Base-by-base conservation (phyloP, 1,139 yeast species). In the Geotrichum siamense region DNA sequence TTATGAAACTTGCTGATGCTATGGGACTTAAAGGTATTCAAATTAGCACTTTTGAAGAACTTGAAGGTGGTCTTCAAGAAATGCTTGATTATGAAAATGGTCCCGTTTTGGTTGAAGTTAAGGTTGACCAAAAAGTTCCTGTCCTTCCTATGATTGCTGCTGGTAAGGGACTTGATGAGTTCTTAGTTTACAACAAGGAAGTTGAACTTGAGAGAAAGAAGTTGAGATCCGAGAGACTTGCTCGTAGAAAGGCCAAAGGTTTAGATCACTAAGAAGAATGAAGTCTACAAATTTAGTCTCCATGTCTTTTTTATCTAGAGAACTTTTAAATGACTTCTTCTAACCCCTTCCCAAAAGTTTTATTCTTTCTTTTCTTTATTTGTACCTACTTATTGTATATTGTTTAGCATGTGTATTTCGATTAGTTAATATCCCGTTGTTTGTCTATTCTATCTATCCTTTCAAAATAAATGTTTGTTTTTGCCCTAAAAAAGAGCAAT, bases 121-220 rank as follows among this genome's bases (percentile, higher is more conserved):
- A 80, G 50, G 94, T 87, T 33, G 97, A 89, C 68, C 82, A 82
- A 76, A 91, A 91, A 74, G 96, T 91, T 41, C 97, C 97, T 39
- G 97, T 93, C 51, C 75, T 91, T 64, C 98, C 98, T 48, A 89
- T 91, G 94, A 98, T 91, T 44, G 96, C 98, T 45, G 94, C 80
- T 48, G 98, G 98, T 57, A 85, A 83, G 66, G 96, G 84, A 52
- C 74, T 91, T 59, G 93, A 91, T 61, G 97, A 91, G 65, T 87
- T 91, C 62, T 82, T 91, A 56, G 75, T 76, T 41, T 89, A 80
- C 67, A 95, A 87, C 63, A 79, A 85, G 44, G 82, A 77, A 55
- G 80, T 79, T 48, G 95, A 86, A 69, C 71, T 70, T 58, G 76
- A 81, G 66, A 85, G 87, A 62, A 75, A 72, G 43, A 78, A 74